phyloP scores from a whole-genome alignment of 2,329 filamentous ascomycete genomes.

The Neurospora sp. region DNA sequence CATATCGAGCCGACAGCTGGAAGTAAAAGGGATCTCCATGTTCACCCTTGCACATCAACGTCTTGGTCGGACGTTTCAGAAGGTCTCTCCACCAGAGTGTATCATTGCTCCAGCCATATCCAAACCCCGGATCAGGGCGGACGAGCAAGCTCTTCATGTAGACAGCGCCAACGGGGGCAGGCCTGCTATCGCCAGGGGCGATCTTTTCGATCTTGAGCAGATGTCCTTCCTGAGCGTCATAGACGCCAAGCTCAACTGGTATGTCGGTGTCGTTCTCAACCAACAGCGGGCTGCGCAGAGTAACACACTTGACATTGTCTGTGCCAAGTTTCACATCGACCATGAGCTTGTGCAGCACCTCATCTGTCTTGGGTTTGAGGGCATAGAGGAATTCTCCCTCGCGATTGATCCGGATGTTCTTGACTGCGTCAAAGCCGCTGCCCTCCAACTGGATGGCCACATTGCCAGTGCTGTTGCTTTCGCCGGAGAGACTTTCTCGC shows the following conservation, averaged over 20 bases:
- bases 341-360: conserved; percentile 77
- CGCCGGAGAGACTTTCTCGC: conserved; percentile 81
- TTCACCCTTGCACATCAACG: conserved; percentile 81
- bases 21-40: conserved; percentile 90
- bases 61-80: conserved; percentile 71
- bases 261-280: conserved; percentile 97
- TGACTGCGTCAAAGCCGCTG: conserved; percentile 86
- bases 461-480: conserved; percentile 62
- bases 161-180: conserved; percentile 83
- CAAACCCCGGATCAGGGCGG: conserved; percentile 89
- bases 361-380: conserved; percentile 75
- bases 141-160: conserved; percentile 83
- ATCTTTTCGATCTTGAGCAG: conserved; percentile 98
- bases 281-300: conserved; percentile 79
- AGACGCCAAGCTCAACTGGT: conserved; percentile 85
- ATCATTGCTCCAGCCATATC: conserved; percentile 89
- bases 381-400: conserved; percentile 90
- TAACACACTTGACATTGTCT: conserved; percentile 98
- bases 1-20: conserved; percentile 80
- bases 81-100: conserved; percentile 88
- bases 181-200: conserved; percentile 77
- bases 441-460: conserved; percentile 81
- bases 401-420: conserved; percentile 80
- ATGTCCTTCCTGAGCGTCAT: conserved; percentile 76
- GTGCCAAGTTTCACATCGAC: conserved; percentile 85